These are phyloP conservation scores for Strigomonas culicis DNA, from an alignment of 208 protist genomes.

Conservation along the genomic window DNA sequence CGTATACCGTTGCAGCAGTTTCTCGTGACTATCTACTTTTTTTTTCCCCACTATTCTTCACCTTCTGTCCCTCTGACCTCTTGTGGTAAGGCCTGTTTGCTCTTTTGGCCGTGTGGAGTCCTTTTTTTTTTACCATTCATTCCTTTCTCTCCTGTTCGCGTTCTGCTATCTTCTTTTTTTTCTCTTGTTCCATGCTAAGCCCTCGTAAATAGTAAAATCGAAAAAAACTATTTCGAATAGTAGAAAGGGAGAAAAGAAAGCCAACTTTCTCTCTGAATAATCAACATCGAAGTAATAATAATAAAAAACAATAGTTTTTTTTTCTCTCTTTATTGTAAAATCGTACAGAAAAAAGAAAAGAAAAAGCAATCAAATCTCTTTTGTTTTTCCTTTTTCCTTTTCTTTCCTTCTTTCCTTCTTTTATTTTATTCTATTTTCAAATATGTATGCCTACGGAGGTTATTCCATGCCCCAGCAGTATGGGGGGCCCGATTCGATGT, in stretches of 20 bases:
- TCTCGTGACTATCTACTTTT: slow-evolving; percentile 9
- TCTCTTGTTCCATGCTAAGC: not conserved
- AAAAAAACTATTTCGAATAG: too few relatives aligned
- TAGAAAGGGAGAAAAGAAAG: not conserved
- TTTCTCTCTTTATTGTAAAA: slow-evolving; percentile 5
- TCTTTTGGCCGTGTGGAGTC: not conserved
- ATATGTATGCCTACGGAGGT: too few relatives aligned
- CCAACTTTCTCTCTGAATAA: slow-evolving; percentile 7
- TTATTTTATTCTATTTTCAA: slow-evolving; percentile 1
- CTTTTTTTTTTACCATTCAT: slow-evolving; percentile 1
- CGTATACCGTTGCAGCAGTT: too few relatives aligned
- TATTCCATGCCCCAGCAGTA: too few relatives aligned
- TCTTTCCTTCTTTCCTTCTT: slow-evolving; percentile 10
- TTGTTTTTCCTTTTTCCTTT: slow-evolving; percentile 3
- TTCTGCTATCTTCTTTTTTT: slow-evolving; percentile 6
- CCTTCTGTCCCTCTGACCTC: too few relatives aligned
- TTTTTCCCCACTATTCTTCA: slow-evolving; percentile 6
- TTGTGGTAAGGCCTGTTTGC: too few relatives aligned
- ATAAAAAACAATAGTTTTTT: slow-evolving; percentile 9
- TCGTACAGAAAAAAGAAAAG: slow-evolving; percentile 5
- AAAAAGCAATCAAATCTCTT: not conserved
- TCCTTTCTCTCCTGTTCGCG: slow-evolving; percentile 1
- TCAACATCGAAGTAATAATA: not conserved
- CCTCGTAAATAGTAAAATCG: not conserved
- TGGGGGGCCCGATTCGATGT: too few relatives aligned